Evolutionary conservation across 106 monocot genomes (phyloP), one percentile per base, ranked within the genome.

Genomic region (Dendrobium catenatum): DNA sequence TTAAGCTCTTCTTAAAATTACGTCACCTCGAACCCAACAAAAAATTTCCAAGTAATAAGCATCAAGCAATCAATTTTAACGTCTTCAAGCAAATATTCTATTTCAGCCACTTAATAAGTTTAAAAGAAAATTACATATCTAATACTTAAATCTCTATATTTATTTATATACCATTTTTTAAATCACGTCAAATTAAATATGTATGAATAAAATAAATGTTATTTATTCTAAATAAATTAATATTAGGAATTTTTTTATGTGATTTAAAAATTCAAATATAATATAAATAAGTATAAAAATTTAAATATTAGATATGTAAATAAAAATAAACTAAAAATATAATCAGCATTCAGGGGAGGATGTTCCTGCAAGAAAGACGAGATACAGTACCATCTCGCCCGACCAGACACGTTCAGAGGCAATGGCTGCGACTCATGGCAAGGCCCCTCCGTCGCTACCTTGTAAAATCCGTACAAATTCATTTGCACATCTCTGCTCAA

Each of bases 401-500:
- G 84, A 55, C 92, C 77, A 54, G 92, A 79, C 51, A 85, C 70
- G 75, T 88, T 94, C 20, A 94, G 79, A 27, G 88, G 78, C 84
- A 92, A 55, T 5, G 95, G 90, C 75, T 87, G 90, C 6, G 80
- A 73, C 55, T 87, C 82, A 42, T 92, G 81, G 84, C 92, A 95
- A 8, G 95, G 95, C 59, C 95, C 95, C 87, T 95, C 95, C 1
- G 84, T 88, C 4, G 90, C 92, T 27, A 87, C 77, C 76, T 92
- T 95, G 29, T 80, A 81, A 18, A 92, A 85, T 70, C 83, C 92
- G 46, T 92, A 85, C 55, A 94, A 72, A 76, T 84, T 66, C 89
- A 92, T 75, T 76, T 90, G 90, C 24, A 78, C 73, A 49, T 90
- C 90, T 13, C 55, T 77, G 68, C 83, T 82, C 33, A 95, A 79